A percentile compares a stretch with the other conserved stretches of the same genome.
Evolutionary conservation across 805 yeast species (phyloP).

Genomic region (Nakazawaea holstii): DNA sequence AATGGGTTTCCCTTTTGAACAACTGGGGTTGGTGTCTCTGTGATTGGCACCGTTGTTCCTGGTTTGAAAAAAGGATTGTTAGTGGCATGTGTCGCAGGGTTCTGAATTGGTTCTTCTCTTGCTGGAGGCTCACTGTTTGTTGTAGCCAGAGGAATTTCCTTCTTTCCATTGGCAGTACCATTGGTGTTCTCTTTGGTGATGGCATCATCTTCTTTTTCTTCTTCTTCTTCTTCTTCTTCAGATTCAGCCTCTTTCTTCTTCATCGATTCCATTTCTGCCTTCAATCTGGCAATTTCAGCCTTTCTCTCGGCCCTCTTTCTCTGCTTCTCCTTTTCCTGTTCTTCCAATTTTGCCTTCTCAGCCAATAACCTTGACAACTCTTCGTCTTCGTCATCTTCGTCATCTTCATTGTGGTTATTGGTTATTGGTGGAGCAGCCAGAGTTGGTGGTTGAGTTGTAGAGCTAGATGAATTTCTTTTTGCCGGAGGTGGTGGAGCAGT

Average conservation of each 20-base stretch:
- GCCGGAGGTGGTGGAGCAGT: slow-evolving; percentile 15
- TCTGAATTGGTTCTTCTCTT: neutral
- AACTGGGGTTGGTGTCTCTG: slow-evolving; percentile 10
- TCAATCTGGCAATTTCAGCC: slow-evolving; percentile 33
- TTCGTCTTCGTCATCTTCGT: slow-evolving; percentile 10
- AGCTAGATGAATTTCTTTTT: slow-evolving; percentile 11
- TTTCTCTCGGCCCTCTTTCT: slow-evolving; percentile 42
- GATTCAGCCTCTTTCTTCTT: slow-evolving; percentile 46
- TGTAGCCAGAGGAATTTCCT: too few relatives aligned
- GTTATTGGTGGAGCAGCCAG: slow-evolving; percentile 1
- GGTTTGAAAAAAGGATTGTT: slow-evolving; percentile 10
- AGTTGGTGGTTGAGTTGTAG: slow-evolving; percentile 4
- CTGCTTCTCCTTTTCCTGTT: slow-evolving; percentile 49
- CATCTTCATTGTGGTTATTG: neutral
- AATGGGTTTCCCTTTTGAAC: slow-evolving; percentile 45
- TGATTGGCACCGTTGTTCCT: slow-evolving; percentile 6
- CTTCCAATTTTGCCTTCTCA: slow-evolving; percentile 10
- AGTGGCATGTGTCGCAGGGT: slow-evolving; percentile 2
- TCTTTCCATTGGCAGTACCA: too few relatives aligned
- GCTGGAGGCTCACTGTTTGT: neutral
- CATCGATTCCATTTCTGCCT: slow-evolving; percentile 24
- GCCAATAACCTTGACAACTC: slow-evolving; percentile 7
- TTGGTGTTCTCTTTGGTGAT: neutral
- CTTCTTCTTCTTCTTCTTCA: slow-evolving; percentile 25
- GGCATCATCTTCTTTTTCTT: slow-evolving; percentile 16